Evolutionary conservation across 2,329 filamentous ascomycete genomes (phyloP).

Genomic region (Cryphonectria naterciae): DNA sequence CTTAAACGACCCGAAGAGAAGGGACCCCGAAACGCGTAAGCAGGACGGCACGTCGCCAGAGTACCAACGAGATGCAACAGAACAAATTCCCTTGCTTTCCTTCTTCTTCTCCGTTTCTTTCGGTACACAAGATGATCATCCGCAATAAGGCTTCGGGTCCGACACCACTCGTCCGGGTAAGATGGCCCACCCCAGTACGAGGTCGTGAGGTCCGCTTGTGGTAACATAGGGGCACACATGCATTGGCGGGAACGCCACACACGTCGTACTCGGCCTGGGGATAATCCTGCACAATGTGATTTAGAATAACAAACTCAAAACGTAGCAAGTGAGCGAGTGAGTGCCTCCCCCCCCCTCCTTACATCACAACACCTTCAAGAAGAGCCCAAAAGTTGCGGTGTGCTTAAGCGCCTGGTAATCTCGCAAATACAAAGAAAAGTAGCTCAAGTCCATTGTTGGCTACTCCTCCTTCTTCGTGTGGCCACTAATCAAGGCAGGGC

Average conservation of each 20-base stretch:
- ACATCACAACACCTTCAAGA: too few species aligned
- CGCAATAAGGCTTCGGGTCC: background rate
- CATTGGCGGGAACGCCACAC: background rate
- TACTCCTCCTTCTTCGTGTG: background rate
- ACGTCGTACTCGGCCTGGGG: background rate
- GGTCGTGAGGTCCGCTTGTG: background rate
- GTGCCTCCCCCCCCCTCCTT: too few species aligned
- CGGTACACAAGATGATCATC: background rate
- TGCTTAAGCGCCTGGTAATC: background rate
- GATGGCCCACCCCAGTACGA: background rate
- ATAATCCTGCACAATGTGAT: background rate
- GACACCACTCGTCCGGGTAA: background rate
- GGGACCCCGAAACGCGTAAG: background rate
- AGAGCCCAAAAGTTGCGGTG: background rate
- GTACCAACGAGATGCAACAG: background rate
- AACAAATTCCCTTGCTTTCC: background rate
- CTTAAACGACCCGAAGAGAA: background rate
- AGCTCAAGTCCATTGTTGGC: background rate
- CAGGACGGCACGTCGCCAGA: background rate
- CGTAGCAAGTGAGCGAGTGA: background rate
- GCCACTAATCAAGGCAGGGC: background rate
- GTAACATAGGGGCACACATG: background rate
- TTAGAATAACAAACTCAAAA: background rate
- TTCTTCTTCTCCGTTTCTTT: background rate
- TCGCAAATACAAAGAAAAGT: background rate